Percentiles rank a stretch among this genome's conserved stretches.
These are phyloP conservation scores for Fusarium brevicatenulatum DNA, from an alignment of 2,329 filamentous ascomycete species.

Conservation along the genomic window DNA sequence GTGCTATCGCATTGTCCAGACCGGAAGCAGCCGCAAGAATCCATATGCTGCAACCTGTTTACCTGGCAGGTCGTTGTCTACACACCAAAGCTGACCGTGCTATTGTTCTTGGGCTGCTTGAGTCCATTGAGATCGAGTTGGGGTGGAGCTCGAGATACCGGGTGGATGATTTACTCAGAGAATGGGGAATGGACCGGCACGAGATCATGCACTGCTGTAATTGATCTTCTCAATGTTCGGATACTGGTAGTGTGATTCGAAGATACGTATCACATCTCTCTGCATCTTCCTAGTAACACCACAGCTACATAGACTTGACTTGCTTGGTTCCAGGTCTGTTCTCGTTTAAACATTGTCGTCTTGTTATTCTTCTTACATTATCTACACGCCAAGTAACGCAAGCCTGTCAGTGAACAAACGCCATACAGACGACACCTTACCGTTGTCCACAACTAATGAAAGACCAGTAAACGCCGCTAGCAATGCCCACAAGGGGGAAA, in stretches of 20 bases:
- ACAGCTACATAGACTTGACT: accelerated
- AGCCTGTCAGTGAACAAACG: background rate
- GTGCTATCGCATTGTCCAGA: background rate
- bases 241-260: background rate
- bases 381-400: background rate
- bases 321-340: background rate
- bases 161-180: background rate
- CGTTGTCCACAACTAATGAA: background rate
- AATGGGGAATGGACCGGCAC: background rate
- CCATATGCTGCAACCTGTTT: background rate
- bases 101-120: background rate
- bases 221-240: background rate
- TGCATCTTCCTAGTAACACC: background rate
- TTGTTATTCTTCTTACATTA: too few relatives aligned
- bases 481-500: background rate
- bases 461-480: background rate
- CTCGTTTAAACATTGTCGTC: background rate
- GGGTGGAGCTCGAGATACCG: background rate
- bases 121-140: background rate
- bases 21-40: background rate
- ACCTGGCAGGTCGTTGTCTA: background rate
- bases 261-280: accelerated
- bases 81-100: background rate
- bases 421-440: accelerated
- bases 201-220: background rate